These are phyloP conservation scores for Trypanosoma cruzi DNA, from an alignment of 208 protist species.

Conservation along the genomic window DNA sequence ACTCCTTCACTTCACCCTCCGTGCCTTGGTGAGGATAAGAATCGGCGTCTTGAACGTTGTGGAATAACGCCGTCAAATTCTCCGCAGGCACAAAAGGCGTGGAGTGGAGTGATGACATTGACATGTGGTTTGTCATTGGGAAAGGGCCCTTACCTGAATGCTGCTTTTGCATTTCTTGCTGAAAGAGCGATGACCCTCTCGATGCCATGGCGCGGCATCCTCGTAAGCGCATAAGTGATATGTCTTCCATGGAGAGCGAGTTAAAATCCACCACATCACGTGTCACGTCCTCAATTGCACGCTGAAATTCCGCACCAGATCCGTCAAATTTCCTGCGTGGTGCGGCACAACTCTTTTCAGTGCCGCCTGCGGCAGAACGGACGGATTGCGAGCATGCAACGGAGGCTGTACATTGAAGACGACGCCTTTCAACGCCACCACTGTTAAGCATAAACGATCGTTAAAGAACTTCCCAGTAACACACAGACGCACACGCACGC, in stretches of 20 bases:
- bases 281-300: not conserved
- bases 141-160: not conserved
- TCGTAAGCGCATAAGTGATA: conserved; percentile 23
- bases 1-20: not conserved
- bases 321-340: not conserved
- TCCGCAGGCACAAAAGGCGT: not conserved
- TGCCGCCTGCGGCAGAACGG: not conserved
- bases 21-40: not conserved
- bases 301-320: not conserved
- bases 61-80: not conserved
- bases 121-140: not conserved
- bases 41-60: not conserved
- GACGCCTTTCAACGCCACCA: not conserved
- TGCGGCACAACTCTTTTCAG: not conserved
- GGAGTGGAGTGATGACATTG: not conserved
- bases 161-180: not conserved
- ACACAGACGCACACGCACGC: too few relatives aligned
- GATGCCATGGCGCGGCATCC: conserved; percentile 13
- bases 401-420: not conserved
- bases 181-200: not conserved
- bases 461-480: not conserved
- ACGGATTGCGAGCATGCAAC: not conserved
- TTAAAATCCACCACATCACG: conserved; percentile 8
- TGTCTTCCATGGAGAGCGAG: conserved; percentile 21
- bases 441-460: not conserved